Evolutionary conservation across 2,329 filamentous ascomycete species (phyloP).

Genomic region (Taxawa tesnikishii): DNA sequence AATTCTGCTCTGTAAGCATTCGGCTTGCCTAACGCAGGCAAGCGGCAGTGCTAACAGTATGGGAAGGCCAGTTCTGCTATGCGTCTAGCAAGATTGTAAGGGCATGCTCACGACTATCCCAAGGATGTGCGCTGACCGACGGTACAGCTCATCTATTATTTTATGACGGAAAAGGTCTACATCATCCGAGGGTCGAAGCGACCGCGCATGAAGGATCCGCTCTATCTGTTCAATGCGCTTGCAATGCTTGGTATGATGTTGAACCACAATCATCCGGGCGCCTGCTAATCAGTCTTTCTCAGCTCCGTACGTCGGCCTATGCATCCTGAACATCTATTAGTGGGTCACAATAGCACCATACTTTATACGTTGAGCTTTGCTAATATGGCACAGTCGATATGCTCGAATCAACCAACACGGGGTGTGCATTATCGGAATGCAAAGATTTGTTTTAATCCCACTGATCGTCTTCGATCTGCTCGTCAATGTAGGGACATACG

Average conservation of each 20-base stretch:
- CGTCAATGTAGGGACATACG: constrained; percentile 35
- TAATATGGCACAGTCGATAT: constrained; percentile 37
- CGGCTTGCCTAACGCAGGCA: too few relatives aligned
- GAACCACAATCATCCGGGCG: neutral
- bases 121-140: neutral
- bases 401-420: constrained; percentile 39
- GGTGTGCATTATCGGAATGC: constrained; percentile 51
- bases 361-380: neutral
- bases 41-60: too few relatives aligned
- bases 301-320: constrained; percentile 28
- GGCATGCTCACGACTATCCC: neutral
- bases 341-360: constrained; percentile 27
- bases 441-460: constrained; percentile 45
- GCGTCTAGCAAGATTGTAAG: constrained; percentile 46
- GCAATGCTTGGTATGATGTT: constrained; percentile 33
- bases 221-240: constrained; percentile 51
- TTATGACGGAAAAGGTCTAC: constrained; percentile 53
- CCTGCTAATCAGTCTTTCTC: too few relatives aligned
- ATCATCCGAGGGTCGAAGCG: constrained; percentile 45
- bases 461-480: constrained; percentile 49
- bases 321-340: constrained; percentile 50
- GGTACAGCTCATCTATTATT: constrained; percentile 46
- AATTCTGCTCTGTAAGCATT: constrained; percentile 49
- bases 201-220: constrained; percentile 40
- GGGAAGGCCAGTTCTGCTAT: constrained; percentile 49